phyloP scores from a whole-genome alignment of 1,139 yeast species.

The Suhomyces maxii region DNA sequence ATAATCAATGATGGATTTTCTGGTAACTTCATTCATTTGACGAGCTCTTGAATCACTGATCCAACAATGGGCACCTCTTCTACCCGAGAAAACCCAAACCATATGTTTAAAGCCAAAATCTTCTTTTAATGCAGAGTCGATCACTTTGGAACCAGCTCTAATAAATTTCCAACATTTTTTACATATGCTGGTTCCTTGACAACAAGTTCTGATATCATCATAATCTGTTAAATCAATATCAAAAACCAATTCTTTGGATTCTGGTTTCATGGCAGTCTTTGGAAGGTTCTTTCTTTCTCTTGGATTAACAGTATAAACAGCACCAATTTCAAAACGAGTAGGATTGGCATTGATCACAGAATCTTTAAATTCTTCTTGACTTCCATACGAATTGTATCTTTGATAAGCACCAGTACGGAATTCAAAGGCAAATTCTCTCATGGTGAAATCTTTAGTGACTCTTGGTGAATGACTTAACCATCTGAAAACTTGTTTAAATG shows the following conservation, averaged over 20 bases:
- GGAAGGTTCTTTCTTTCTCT: constrained; percentile 78
- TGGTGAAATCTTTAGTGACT: constrained; percentile 68
- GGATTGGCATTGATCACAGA: constrained; percentile 77
- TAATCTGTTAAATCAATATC: constrained; percentile 98
- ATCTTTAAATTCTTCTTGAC: constrained; percentile 70
- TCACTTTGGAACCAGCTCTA: constrained; percentile 77
- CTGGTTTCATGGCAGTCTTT: constrained; percentile 75
- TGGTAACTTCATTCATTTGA: constrained; percentile 63
- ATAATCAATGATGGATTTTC: constrained; percentile 81
- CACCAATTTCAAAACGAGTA: constrained; percentile 92
- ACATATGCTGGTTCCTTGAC: constrained; percentile 83
- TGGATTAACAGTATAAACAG: constrained; percentile 85
- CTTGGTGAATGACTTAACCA: constrained; percentile 89
- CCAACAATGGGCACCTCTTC: constrained; percentile 99
- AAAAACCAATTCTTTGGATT: constrained; percentile 84
- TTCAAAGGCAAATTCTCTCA: constrained; percentile 94
- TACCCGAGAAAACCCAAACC: constrained; percentile 96
- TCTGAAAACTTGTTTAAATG: constrained; percentile 71
- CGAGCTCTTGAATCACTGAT: constrained; percentile 85
- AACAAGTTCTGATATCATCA: constrained; percentile 91
- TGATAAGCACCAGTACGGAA: constrained; percentile 82
- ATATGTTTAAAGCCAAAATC: constrained; percentile 89
- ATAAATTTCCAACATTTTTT: constrained; percentile 92
- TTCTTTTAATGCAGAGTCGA: constrained; percentile 69
- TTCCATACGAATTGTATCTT: constrained; percentile 77